A percentile compares a stretch with the other conserved stretches of the same genome.
Evolutionary conservation across 2,329 filamentous ascomycete species (phyloP).

Genomic region (Arthrobotrys conoides): DNA sequence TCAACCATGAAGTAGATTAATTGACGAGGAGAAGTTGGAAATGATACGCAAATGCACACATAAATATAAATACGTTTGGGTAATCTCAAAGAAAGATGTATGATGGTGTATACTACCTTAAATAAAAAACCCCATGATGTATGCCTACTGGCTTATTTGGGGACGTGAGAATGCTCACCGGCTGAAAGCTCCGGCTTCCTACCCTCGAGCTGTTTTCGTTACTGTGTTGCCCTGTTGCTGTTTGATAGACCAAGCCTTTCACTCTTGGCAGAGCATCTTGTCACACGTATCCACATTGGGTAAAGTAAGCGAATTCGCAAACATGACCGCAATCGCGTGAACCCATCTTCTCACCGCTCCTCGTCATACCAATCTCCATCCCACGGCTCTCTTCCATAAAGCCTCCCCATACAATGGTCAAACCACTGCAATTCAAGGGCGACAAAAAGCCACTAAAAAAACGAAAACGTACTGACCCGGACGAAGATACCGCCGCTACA

Average conservation of each 20-base stretch:
- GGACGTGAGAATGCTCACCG: no score
- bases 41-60: no score
- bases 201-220: no score
- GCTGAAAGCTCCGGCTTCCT: no score
- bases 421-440: slow-evolving; percentile 94
- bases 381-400: slow-evolving; percentile 18
- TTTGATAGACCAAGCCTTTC: background rate
- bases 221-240: background rate
- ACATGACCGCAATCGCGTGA: slow-evolving; percentile 37
- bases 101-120: no score
- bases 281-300: slow-evolving; percentile 11
- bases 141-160: no score
- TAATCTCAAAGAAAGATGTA: no score
- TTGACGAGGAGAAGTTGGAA: no score
- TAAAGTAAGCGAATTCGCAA: slow-evolving; percentile 17
- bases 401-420: slow-evolving; percentile 84
- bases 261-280: background rate
- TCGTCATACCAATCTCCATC: slow-evolving; percentile 8
- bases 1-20: no score
- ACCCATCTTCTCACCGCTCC: slow-evolving; percentile 2
- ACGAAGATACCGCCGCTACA: slow-evolving; percentile 68
- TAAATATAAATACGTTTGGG: no score
- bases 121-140: no score
- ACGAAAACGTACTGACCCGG: slow-evolving; percentile 79
- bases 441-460: slow-evolving; percentile 91